Evolutionary conservation across 345 rosid species (phyloP).

Genomic region (Dipteronia sinensis): DNA sequence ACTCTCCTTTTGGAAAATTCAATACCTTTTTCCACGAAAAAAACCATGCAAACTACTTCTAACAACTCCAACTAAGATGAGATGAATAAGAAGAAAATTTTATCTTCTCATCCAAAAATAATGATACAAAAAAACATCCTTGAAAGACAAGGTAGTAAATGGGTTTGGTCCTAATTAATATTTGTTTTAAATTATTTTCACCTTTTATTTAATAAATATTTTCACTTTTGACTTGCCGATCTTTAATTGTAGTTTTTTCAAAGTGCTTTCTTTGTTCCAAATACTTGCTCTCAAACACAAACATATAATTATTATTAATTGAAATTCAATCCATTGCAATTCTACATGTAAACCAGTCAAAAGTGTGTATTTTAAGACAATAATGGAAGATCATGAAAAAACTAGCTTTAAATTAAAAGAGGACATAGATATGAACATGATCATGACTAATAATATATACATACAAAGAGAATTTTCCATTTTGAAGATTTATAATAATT

Average conservation of each 20-base stretch:
- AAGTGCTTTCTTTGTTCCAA: constrained; percentile 1
- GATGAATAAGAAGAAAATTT: background rate
- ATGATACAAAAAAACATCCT: background rate
- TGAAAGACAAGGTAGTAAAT: background rate
- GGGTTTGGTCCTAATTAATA: no score
- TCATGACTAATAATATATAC: background rate
- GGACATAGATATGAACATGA: background rate
- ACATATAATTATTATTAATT: background rate
- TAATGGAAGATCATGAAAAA: background rate
- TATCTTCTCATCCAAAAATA: no score
- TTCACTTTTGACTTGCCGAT: constrained; percentile 19
- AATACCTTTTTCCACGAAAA: background rate
- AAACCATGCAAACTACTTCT: background rate
- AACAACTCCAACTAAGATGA: no score
- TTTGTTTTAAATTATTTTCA: background rate
- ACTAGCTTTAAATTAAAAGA: background rate
- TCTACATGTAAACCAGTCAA: background rate
- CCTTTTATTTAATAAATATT: background rate
- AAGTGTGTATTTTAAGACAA: constrained; percentile 6
- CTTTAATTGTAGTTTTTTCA: background rate
- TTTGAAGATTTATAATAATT: background rate
- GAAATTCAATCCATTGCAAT: constrained; percentile 3
- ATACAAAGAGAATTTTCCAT: background rate
- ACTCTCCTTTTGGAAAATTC: background rate
- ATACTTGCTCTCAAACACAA: background rate